Conservation (phyloP, 345 rosid genomes). For the Pistacia vera region DNA sequence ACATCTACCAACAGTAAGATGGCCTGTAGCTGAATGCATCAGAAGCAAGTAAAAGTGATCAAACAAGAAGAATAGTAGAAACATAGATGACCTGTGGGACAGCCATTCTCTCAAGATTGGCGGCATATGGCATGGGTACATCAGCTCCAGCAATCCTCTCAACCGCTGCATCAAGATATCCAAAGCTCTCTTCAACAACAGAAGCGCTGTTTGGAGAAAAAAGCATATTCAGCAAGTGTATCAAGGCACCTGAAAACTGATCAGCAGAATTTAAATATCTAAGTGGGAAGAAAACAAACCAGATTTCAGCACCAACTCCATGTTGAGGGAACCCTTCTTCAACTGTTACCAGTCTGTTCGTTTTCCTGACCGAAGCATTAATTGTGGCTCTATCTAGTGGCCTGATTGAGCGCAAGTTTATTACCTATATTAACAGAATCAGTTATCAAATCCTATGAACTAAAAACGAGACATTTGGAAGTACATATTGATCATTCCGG, state of each 20-base stretch:
- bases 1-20: neutral
- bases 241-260: neutral
- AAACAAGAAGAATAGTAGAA: slow-evolving; percentile 7
- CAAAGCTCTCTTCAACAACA: slow-evolving; percentile 84
- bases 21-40: neutral
- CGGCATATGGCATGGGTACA: slow-evolving; percentile 92
- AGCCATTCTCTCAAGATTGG: slow-evolving; percentile 88
- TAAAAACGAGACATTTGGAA: slow-evolving; percentile 1
- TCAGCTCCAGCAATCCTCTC: slow-evolving; percentile 94
- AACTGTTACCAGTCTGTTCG: slow-evolving; percentile 91
- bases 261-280: neutral
- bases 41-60: neutral
- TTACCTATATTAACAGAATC: slow-evolving; percentile 48
- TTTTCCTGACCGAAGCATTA: slow-evolving; percentile 89
- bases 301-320: slow-evolving; percentile 95
- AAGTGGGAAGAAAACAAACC: slow-evolving; percentile 37
- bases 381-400: slow-evolving; percentile 85
- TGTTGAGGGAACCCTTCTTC: slow-evolving; percentile 98
- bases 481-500: neutral
- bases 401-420: slow-evolving; percentile 84
- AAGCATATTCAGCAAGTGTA: slow-evolving; percentile 1
- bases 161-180: slow-evolving; percentile 80
- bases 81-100: slow-evolving; percentile 70
- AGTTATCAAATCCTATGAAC: neutral
- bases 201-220: slow-evolving; percentile 49